Evolutionary conservation across 116 monocot species (phyloP).

Genomic region (Cymodocea nodosa): DNA sequence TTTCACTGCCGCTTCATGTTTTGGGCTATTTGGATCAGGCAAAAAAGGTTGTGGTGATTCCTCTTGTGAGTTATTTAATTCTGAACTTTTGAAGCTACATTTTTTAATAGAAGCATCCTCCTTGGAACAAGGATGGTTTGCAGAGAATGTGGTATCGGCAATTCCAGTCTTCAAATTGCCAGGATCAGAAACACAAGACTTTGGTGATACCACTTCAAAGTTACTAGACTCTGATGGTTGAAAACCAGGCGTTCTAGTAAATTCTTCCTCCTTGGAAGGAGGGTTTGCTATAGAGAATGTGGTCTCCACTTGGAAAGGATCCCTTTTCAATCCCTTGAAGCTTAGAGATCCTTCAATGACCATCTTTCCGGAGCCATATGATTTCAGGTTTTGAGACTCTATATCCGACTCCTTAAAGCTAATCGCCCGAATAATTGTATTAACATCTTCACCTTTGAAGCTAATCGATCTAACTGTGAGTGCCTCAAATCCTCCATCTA

Average conservation of each 20-base stretch:
- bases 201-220: background rate
- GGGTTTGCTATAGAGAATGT: conserved; percentile 20
- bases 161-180: background rate
- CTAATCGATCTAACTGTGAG: conserved; percentile 29
- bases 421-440: conserved; percentile 17
- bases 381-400: conserved; percentile 18
- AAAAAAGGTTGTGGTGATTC: background rate
- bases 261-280: conserved; percentile 5
- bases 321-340: conserved; percentile 38
- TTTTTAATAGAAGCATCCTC: background rate
- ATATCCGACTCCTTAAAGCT: conserved; percentile 31
- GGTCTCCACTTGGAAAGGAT: conserved; percentile 25
- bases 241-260: background rate
- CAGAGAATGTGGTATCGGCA: background rate
- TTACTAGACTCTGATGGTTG: background rate
- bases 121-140: background rate
- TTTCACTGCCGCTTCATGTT: conserved; percentile 66
- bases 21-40: background rate
- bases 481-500: conserved; percentile 27
- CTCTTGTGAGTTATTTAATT: background rate
- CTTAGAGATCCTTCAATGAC: conserved; percentile 45
- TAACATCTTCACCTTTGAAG: conserved; percentile 16
- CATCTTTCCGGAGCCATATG: conserved; percentile 44
- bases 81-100: background rate
- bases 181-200: background rate